phyloP scores from a whole-genome alignment of 192 early-diverging fungal species.

The Backusella australiensis region DNA sequence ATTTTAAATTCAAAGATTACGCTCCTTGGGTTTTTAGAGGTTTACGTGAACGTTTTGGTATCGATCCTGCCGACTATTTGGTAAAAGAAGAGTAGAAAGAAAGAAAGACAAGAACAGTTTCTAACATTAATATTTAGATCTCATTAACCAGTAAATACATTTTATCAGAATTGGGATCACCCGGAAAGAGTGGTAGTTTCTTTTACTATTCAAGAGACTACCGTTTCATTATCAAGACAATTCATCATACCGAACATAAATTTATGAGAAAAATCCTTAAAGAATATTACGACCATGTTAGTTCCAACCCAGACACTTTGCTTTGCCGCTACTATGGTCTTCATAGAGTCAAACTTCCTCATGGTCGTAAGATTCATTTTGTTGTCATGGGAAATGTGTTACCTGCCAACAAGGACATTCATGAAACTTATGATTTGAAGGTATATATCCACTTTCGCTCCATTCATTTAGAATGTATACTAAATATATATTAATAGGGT shows the following conservation, averaged over 20 bases:
- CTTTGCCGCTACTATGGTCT: constrained; percentile 92
- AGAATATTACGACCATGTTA: constrained; percentile 87
- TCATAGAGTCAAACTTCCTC: constrained; percentile 92
- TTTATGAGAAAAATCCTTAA: constrained; percentile 86
- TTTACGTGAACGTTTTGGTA: constrained; percentile 82
- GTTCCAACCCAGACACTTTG: constrained; percentile 85
- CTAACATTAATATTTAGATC: constrained; percentile 40
- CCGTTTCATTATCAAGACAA: constrained; percentile 98
- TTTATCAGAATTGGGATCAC: constrained; percentile 89
- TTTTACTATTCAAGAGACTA: constrained; percentile 99
- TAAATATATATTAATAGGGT: constrained; percentile 44
- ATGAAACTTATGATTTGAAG: constrained; percentile 95
- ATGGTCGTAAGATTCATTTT: constrained; percentile 93
- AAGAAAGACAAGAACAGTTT: too few relatives aligned
- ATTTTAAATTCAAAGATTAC: constrained; percentile 99
- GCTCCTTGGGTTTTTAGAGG: constrained; percentile 95
- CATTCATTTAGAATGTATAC: neutral
- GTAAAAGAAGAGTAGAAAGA: constrained; percentile 35
- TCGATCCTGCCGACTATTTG: constrained; percentile 93
- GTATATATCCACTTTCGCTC: constrained; percentile 15
- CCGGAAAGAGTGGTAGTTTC: constrained; percentile 95
- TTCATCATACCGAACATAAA: constrained; percentile 94
- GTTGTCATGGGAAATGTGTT: constrained; percentile 99
- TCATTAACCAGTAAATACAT: constrained; percentile 98
- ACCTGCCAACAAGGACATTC: constrained; percentile 95